A percentile compares a stretch with the other conserved stretches of the same genome.
These are phyloP conservation scores for Suillus sp. DNA, from an alignment of 768 basidiomycete species.

Conservation along the genomic window DNA sequence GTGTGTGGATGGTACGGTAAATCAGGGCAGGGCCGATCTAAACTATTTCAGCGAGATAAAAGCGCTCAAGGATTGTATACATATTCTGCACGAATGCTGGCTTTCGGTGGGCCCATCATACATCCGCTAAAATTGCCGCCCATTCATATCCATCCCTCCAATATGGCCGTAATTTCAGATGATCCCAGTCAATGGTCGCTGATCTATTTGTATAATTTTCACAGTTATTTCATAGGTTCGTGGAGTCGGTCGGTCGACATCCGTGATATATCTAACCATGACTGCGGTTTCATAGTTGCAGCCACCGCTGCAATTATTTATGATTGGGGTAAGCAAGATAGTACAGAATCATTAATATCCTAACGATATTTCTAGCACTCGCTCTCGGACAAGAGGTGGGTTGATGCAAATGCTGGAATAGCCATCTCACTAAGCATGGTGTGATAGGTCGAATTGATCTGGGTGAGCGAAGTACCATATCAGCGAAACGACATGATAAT, in stretches of 20 bases:
- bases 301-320: background rate
- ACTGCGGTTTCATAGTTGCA: background rate
- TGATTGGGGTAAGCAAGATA: background rate
- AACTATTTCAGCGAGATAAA: background rate
- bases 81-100: background rate
- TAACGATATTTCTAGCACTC: background rate
- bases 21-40: background rate
- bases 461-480: background rate
- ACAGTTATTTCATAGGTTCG: background rate
- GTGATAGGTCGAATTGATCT: background rate
- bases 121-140: background rate
- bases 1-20: background rate
- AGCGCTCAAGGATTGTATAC: background rate
- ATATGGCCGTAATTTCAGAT: background rate
- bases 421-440: background rate
- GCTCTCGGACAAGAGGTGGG: background rate
- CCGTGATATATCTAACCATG: background rate
- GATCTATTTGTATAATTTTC: background rate
- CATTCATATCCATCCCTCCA: background rate
- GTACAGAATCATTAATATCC: background rate
- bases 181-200: background rate
- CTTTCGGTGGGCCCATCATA: background rate
- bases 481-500: background rate
- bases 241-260: background rate
- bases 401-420: background rate